These are phyloP conservation scores for Solanum boliviense DNA, from an alignment of 257 asterid species.

Conservation along the genomic window DNA sequence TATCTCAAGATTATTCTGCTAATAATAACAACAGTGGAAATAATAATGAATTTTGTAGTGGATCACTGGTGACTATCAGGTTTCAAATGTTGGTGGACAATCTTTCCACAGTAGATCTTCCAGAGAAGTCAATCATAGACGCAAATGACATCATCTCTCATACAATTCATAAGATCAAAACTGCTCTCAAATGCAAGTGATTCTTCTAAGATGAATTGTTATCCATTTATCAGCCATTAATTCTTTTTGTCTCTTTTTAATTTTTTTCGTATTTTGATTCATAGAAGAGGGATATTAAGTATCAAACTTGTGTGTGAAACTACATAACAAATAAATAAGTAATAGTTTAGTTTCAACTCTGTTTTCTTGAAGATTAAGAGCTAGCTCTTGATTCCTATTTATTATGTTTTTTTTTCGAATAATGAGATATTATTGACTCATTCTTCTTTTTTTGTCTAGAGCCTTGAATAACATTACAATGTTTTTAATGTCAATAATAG, in stretches of 20 bases:
- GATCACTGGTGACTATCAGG: too few species aligned
- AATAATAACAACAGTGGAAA: background rate
- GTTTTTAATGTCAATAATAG: background rate
- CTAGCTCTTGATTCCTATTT: too few species aligned
- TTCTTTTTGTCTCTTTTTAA: background rate
- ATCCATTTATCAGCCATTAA: background rate
- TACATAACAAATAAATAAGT: too few species aligned
- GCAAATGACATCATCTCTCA: background rate
- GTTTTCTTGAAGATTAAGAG: too few species aligned
- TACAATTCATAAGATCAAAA: slow-evolving; percentile 41
- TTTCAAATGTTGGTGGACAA: too few species aligned
- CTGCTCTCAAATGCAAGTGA: slow-evolving; percentile 27
- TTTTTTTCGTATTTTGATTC: background rate
- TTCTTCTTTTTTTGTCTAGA: background rate
- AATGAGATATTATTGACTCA: background rate
- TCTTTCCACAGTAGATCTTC: too few species aligned
- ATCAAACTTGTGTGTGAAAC: background rate
- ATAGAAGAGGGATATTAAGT: background rate
- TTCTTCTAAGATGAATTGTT: background rate
- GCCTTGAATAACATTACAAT: background rate
- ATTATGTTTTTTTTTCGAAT: background rate
- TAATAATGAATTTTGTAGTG: background rate
- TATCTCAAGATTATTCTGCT: slow-evolving; percentile 8
- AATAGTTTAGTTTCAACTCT: too few species aligned
- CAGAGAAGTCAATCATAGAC: too few species aligned